Base-by-base conservation (phyloP, 441 rosid species). In the Pelargonium citronellum region DNA sequence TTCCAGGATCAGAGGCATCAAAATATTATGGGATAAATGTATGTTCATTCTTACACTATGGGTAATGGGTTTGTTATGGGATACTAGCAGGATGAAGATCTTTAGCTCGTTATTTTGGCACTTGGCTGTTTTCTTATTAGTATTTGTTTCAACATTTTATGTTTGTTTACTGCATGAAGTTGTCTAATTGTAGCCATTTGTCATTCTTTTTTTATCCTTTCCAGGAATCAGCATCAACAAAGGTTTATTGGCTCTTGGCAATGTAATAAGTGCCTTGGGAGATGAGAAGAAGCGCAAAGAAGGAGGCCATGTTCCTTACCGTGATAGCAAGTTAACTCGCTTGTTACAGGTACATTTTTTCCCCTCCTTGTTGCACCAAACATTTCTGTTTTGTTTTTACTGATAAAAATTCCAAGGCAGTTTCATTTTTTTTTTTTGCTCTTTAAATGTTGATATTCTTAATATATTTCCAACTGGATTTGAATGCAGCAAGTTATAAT, bases 311-410 rank as follows among this genome's bases (percentile, higher is more conserved):
- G 89, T 92, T 67, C 99, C 99, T 20, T 95, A 92, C 64, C 95
- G 99, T 46, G 99, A 95, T 74, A 92, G 99, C 98, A 95, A 95
- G 84, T 79, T 95, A 86, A 95, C 99, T 43, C 95, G 98, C 65
- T 83, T 95, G 83, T 81, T 95, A 27, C 98, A 92, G 97, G 99
- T 76, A 81, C 58, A 66, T 49, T 64, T 39, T 10, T 22, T 51
- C 11, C 3, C 71, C 53, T 66, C 20, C 60, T 27, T 61, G 12
- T 61, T 61, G 5, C 12, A 37, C 39, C 65, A 12, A 43, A 10
- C 12, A 43, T 49, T 49, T 49, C 17, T 13, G 6, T 4, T 49
- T 49, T 49, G 7, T 49, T 49, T 49, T 49, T 49, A 49, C 16
- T 12, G 1, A 49, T 12, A 49, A 49, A 0, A 49, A 49, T 49